Percentiles rank a stretch among this genome's conserved stretches.
phyloP scores from a whole-genome alignment of 140 eudicot species.

The Anethum foeniculum region DNA sequence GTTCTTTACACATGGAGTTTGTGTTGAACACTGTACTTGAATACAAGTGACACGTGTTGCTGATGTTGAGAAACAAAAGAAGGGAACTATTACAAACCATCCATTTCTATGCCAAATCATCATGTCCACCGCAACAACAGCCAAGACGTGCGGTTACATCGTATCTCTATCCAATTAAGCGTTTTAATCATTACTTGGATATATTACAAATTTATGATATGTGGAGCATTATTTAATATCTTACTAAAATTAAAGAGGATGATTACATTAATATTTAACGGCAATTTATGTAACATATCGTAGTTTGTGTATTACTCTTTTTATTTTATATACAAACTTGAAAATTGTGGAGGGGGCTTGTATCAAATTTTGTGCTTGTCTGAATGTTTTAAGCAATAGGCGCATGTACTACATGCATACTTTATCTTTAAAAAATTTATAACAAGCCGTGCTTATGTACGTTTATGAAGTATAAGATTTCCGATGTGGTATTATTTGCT shows the following conservation, averaged over 20 bases:
- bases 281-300: too few species aligned
- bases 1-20: not conserved
- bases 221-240: too few species aligned
- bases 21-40: not conserved
- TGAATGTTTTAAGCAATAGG: too few species aligned
- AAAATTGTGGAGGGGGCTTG: too few species aligned
- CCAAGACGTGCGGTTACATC: not conserved
- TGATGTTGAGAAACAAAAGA: not conserved
- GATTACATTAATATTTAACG: not conserved
- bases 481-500: too few species aligned
- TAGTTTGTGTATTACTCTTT: not conserved
- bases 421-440: too few species aligned
- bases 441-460: too few species aligned
- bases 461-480: too few species aligned
- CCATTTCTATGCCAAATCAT: not conserved
- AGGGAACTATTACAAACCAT: not conserved
- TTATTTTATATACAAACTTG: too few species aligned
- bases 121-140: not conserved
- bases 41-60: not conserved
- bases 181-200: not conserved
- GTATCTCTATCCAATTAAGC: not conserved
- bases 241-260: not conserved
- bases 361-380: too few species aligned
- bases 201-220: not conserved
- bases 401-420: too few species aligned